A percentile compares a stretch with the other conserved stretches of the same genome.
phyloP scores from a whole-genome alignment of 306 rosid genomes.

The Rosa multiflora region DNA sequence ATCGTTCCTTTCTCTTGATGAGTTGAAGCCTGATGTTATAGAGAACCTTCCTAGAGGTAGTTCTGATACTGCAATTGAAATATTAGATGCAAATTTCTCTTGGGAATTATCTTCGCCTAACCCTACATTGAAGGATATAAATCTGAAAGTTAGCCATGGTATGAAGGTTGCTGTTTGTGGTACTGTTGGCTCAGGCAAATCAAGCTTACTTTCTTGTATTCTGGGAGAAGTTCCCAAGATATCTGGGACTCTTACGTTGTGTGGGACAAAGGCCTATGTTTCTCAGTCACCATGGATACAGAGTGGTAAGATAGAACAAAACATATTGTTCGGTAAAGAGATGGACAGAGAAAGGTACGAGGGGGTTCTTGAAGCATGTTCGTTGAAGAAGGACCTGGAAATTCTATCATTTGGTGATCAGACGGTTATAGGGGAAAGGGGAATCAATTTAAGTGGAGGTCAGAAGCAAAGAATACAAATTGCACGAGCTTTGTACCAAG shows the following conservation, averaged over 20 bases:
- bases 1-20: constrained; percentile 66
- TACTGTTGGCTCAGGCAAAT: constrained; percentile 84
- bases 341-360: constrained; percentile 72
- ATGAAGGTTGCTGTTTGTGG: constrained; percentile 90
- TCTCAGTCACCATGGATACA: constrained; percentile 95
- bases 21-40: constrained; percentile 53
- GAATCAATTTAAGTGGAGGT: constrained; percentile 89
- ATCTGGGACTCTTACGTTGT: constrained; percentile 60
- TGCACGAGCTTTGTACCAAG: constrained; percentile 81
- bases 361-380: constrained; percentile 77
- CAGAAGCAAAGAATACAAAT: constrained; percentile 88
- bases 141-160: constrained; percentile 48
- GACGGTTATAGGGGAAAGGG: constrained; percentile 80
- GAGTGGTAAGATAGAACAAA: constrained; percentile 77
- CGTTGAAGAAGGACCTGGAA: constrained; percentile 67
- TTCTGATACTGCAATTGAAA: constrained; percentile 57
- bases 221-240: constrained; percentile 81
- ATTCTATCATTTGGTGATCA: constrained; percentile 77
- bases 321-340: constrained; percentile 66
- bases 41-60: constrained; percentile 67
- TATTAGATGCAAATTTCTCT: constrained; percentile 68
- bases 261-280: constrained; percentile 84
- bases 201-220: constrained; percentile 79
- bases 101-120: constrained; percentile 59
- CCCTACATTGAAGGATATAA: constrained; percentile 54